phyloP scores from a whole-genome alignment of 2,329 filamentous ascomycete genomes.

The Penicillium sp. region DNA sequence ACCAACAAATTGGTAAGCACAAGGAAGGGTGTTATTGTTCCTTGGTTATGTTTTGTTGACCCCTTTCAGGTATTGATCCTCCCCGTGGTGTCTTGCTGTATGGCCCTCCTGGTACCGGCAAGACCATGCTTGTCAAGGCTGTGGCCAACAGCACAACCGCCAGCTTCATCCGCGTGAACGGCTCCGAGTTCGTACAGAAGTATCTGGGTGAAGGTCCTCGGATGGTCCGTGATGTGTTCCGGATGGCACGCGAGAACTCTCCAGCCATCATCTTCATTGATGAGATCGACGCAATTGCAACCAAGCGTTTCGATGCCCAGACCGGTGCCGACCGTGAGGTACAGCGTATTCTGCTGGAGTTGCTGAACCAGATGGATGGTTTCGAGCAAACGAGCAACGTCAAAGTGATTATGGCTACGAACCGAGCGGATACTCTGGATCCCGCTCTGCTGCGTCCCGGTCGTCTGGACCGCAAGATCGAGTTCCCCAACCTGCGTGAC shows the following conservation, averaged over 20 bases:
- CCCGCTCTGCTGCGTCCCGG: constrained; percentile 92
- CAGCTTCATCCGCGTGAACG: constrained; percentile 97
- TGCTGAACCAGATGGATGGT: constrained; percentile 99
- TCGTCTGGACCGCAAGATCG: constrained; percentile 96
- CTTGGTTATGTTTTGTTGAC: constrained; percentile 23
- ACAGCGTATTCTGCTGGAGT: constrained; percentile 94
- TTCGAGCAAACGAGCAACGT: constrained; percentile 99
- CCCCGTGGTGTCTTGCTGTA: constrained; percentile 95
- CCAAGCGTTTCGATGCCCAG: constrained; percentile 98
- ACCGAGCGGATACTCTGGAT: constrained; percentile 95
- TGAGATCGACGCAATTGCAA: constrained; percentile 98
- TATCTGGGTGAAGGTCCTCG: constrained; percentile 96
- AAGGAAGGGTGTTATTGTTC: not conserved
- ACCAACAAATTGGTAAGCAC: constrained; percentile 85
- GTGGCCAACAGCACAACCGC: constrained; percentile 98
- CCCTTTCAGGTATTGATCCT: constrained; percentile 73
- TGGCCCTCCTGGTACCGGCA: constrained; percentile 92
- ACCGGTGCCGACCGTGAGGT: constrained; percentile 98
- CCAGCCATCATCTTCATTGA: constrained; percentile 99
- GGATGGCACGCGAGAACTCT: constrained; percentile 98
- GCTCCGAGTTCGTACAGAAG: constrained; percentile 98
- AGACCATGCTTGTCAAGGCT: constrained; percentile 97
- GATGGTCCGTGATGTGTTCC: constrained; percentile 98
- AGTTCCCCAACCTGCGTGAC: constrained; percentile 94
- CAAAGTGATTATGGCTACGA: constrained; percentile 99